These are phyloP conservation scores for Cytospora schulzeri DNA, from an alignment of 2,329 filamentous ascomycete species.

Conservation along the genomic window DNA sequence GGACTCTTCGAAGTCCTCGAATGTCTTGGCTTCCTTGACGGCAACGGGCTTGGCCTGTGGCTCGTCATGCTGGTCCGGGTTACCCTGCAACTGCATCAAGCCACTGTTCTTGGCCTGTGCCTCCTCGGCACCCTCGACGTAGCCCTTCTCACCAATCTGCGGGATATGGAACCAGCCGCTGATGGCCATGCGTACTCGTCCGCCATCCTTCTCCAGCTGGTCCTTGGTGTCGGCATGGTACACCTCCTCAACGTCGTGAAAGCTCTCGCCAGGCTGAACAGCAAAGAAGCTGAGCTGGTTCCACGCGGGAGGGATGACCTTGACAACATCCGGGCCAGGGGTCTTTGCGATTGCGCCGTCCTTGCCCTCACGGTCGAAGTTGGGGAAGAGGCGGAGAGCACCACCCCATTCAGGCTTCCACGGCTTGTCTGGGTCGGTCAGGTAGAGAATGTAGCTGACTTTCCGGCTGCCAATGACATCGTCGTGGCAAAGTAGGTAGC, in stretches of 20 bases:
- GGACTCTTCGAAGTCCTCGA: slow-evolving; percentile 66
- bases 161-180: slow-evolving; percentile 99
- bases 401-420: slow-evolving; percentile 95
- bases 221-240: slow-evolving; percentile 68
- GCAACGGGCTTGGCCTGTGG: slow-evolving; percentile 65
- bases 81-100: slow-evolving; percentile 88
- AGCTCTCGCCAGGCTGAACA: slow-evolving; percentile 97
- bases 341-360: slow-evolving; percentile 77
- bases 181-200: slow-evolving; percentile 91
- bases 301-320: slow-evolving; percentile 90
- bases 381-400: slow-evolving; percentile 83
- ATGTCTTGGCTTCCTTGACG: slow-evolving; percentile 43
- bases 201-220: slow-evolving; percentile 68
- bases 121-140: slow-evolving; percentile 83
- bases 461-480: slow-evolving; percentile 97
- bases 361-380: slow-evolving; percentile 63
- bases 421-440: slow-evolving; percentile 86
- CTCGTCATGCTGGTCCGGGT: slow-evolving; percentile 85
- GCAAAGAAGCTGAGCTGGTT: slow-evolving; percentile 98
- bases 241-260: slow-evolving; percentile 98
- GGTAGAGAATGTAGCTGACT: slow-evolving; percentile 95
- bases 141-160: slow-evolving; percentile 90
- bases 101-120: slow-evolving; percentile 87
- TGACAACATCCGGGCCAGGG: slow-evolving; percentile 74
- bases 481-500: slow-evolving; percentile 94